These are phyloP conservation scores for Pinus albicaulis DNA, from an alignment of 75 land plant genomes.

Conservation along the genomic window DNA sequence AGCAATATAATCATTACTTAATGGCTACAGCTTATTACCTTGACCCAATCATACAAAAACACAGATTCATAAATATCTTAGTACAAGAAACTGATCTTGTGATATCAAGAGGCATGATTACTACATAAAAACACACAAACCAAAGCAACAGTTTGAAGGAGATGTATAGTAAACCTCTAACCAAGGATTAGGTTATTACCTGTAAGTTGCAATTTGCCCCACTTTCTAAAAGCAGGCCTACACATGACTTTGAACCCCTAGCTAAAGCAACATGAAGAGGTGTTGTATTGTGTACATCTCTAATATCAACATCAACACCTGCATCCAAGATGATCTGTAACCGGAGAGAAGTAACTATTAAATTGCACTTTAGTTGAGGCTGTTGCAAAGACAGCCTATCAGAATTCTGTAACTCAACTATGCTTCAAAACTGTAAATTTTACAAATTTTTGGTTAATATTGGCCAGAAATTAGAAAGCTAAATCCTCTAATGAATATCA, in stretches of 20 bases:
- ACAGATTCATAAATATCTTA: not conserved
- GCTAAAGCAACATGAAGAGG: slow-evolving; percentile 93
- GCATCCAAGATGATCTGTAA: slow-evolving; percentile 80
- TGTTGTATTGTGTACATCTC: slow-evolving; percentile 71
- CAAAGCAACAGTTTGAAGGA: not conserved
- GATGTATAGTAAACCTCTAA: not conserved
- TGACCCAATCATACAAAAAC: not conserved
- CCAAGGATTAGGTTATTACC: slow-evolving; percentile 28
- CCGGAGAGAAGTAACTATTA: not conserved
- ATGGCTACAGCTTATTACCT: too few species aligned
- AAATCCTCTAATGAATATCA: not conserved
- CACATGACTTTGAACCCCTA: slow-evolving; percentile 83
- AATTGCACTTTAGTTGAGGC: not conserved
- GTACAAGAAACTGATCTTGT: not conserved
- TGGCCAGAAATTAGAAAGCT: too few species aligned
- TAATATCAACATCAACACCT: slow-evolving; percentile 84
- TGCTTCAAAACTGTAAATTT: not conserved
- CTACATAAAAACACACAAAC: not conserved
- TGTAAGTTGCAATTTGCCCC: slow-evolving; percentile 88
- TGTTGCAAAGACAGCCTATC: not conserved
- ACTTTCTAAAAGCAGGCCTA: slow-evolving; percentile 77
- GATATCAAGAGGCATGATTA: not conserved
- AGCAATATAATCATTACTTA: not conserved
- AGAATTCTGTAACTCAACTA: not conserved
- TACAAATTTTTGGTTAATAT: not conserved